These are phyloP conservation scores for Trypethelium eluteriae DNA, from an alignment of 495 filamentous ascomycete species.

Conservation along the genomic window DNA sequence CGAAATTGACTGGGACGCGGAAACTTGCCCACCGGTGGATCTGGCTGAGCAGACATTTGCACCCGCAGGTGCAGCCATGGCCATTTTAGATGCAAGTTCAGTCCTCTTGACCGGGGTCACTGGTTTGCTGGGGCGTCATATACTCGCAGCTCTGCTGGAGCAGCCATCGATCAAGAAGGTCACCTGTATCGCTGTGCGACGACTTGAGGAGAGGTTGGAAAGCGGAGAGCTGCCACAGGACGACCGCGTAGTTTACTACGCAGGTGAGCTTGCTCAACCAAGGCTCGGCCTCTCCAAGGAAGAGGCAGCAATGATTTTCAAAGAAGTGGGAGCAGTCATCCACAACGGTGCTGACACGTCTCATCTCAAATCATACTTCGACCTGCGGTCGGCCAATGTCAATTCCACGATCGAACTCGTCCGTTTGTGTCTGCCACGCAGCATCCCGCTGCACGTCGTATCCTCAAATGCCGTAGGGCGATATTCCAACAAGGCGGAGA, in stretches of 20 bases:
- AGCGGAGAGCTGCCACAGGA: neutral
- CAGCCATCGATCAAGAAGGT: neutral
- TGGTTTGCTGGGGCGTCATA: neutral
- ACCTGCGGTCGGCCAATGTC: slow-evolving; percentile 24
- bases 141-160: neutral
- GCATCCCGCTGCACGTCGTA: slow-evolving; percentile 27
- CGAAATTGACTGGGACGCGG: neutral
- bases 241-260: neutral
- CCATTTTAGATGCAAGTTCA: slow-evolving; percentile 6
- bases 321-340: slow-evolving; percentile 17
- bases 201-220: neutral
- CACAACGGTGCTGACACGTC: slow-evolving; percentile 28
- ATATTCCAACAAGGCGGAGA: no score
- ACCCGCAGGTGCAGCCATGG: neutral
- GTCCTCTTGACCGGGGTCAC: slow-evolving; percentile 30
- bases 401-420: slow-evolving; percentile 22
- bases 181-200: neutral
- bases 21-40: neutral
- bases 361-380: slow-evolving; percentile 24
- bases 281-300: neutral
- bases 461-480: slow-evolving; percentile 17
- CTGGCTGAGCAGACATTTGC: no score
- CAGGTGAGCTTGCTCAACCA: neutral
- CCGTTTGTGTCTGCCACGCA: slow-evolving; percentile 20
- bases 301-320: slow-evolving; percentile 11